A percentile compares a stretch with the other conserved stretches of the same genome.
phyloP scores from a whole-genome alignment of 2,329 filamentous ascomycete species.

The Uncinocarpus reesii region DNA sequence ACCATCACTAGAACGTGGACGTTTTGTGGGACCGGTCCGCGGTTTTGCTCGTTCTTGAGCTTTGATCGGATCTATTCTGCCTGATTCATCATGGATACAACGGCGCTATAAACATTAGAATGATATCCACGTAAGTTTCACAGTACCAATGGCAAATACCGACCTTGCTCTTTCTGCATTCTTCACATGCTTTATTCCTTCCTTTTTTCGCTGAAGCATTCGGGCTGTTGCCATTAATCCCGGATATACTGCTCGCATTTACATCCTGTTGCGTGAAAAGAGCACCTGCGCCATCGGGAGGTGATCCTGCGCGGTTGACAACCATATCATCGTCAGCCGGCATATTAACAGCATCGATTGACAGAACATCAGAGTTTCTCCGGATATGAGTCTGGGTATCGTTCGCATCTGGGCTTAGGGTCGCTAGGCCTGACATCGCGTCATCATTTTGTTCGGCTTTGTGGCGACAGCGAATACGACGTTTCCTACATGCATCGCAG shows the following conservation, averaged over 20 bases:
- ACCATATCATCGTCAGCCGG: neutral
- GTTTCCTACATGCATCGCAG: constrained; percentile 53
- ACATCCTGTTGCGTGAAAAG: neutral
- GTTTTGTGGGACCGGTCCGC: constrained; percentile 47
- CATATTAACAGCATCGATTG: neutral
- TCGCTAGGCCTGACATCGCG: neutral
- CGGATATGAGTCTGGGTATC: neutral
- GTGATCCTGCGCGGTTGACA: neutral
- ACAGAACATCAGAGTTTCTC: constrained; percentile 3
- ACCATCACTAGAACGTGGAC: constrained; percentile 40
- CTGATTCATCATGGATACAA: constrained; percentile 56
- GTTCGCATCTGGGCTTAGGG: neutral
- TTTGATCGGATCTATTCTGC: constrained; percentile 54
- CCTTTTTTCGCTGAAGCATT: constrained; percentile 43
- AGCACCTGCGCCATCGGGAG: neutral
- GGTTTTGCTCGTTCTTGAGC: constrained; percentile 52
- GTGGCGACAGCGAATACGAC: constrained; percentile 54
- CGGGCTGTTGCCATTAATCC: constrained; percentile 19
- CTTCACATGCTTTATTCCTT: constrained; percentile 54
- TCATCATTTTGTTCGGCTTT: constrained; percentile 42
- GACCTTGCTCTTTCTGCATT: constrained; percentile 59
- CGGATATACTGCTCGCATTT: neutral
- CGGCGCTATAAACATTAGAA: constrained; percentile 42
- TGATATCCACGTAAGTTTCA: constrained; percentile 18
- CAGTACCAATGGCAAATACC: constrained; percentile 20